Conservation (phyloP, 768 basidiomycete genomes). For the Tulasnella sp. region DNA sequence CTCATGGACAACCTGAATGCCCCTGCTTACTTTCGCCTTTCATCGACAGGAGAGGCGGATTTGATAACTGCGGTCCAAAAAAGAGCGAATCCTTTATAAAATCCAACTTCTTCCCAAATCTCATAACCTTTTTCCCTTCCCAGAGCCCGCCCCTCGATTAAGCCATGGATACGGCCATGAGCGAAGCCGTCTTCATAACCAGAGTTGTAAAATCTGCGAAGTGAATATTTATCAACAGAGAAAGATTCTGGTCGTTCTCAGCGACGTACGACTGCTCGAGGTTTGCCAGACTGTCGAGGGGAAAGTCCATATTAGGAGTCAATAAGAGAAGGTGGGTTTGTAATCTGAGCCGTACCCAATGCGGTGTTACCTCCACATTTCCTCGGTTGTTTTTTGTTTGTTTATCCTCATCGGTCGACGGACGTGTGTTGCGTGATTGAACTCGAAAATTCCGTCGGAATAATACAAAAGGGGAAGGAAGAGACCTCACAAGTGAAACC, state of each 20-base stretch:
- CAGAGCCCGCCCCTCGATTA: slow-evolving; percentile 83
- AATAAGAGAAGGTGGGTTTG: background rate
- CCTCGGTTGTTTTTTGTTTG: too few relatives aligned
- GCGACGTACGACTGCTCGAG: slow-evolving; percentile 24
- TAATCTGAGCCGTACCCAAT: background rate
- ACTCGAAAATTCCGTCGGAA: too few relatives aligned
- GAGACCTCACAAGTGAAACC: too few relatives aligned
- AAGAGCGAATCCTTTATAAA: slow-evolving; percentile 76
- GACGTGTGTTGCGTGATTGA: too few relatives aligned
- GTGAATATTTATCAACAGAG: background rate
- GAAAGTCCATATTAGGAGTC: slow-evolving; percentile 16
- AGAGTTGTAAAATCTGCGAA: slow-evolving; percentile 64
- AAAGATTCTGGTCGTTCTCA: background rate
- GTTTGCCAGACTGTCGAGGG: slow-evolving; percentile 23
- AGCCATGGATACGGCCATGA: slow-evolving; percentile 82
- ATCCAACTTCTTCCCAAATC: slow-evolving; percentile 96
- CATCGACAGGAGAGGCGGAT: background rate
- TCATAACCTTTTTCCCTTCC: slow-evolving; percentile 88
- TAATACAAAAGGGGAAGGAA: too few relatives aligned
- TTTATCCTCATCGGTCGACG: too few relatives aligned
- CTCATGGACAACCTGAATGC: background rate
- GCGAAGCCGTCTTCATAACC: slow-evolving; percentile 72
- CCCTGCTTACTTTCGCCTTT: background rate
- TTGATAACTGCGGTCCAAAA: slow-evolving; percentile 52
- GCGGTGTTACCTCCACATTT: too few relatives aligned